Evolutionary conservation across 2,329 filamentous ascomycete species (phyloP).

Genomic region (Metarhizium rileyi): DNA sequence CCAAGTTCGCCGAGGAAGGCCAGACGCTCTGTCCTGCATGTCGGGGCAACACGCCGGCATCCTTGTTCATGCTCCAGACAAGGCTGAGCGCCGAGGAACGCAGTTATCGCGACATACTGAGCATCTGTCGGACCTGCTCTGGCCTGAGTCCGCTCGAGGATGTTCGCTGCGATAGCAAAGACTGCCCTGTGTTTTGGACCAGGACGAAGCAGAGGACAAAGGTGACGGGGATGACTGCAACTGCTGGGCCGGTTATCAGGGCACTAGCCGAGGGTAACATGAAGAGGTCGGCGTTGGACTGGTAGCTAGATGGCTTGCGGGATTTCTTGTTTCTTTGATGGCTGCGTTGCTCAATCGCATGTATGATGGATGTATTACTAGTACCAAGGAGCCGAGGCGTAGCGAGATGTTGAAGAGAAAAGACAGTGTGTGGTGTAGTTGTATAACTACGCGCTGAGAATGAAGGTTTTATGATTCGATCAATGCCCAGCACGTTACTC

Average conservation of each 20-base stretch:
- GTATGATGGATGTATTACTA: too few relatives aligned
- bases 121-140: conserved; percentile 73
- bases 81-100: conserved; percentile 55
- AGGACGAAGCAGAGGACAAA: conserved; percentile 52
- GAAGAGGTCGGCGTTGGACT: conserved; percentile 21
- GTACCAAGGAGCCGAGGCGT: too few relatives aligned
- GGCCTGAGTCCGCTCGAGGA: conserved; percentile 63
- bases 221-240: conserved; percentile 28
- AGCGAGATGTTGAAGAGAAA: too few relatives aligned
- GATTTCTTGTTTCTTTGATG: too few relatives aligned
- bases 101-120: conserved; percentile 52
- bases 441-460: too few relatives aligned
- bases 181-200: conserved; percentile 88
- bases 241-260: conserved; percentile 22
- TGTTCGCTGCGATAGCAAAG: conserved; percentile 79
- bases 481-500: neutral
- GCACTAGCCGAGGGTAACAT: conserved; percentile 18
- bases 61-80: conserved; percentile 54
- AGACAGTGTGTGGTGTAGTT: too few relatives aligned
- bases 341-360: too few relatives aligned
- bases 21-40: conserved; percentile 50
- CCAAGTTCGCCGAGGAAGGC: conserved; percentile 18
- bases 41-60: conserved; percentile 40
- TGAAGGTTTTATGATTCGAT: neutral
- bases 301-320: conserved; percentile 16